phyloP scores from a whole-genome alignment of 192 early-diverging fungal species.

The Kickxella alabastrina region DNA sequence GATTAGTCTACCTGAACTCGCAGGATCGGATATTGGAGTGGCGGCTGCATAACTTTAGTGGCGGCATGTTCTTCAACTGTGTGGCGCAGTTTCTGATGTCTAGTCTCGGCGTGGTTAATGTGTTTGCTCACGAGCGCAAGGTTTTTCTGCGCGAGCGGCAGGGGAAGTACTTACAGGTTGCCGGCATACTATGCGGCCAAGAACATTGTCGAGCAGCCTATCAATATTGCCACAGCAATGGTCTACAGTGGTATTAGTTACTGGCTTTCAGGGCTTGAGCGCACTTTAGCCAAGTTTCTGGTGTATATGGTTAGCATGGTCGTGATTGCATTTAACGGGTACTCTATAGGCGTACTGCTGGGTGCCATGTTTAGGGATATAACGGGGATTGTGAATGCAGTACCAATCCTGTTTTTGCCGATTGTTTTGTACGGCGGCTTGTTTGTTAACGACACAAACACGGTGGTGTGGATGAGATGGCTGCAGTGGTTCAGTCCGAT shows the following conservation, averaged over 20 bases:
- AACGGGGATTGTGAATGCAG: slow-evolving; percentile 39
- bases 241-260: slow-evolving; percentile 48
- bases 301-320: slow-evolving; percentile 36
- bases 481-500: slow-evolving; percentile 53
- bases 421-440: slow-evolving; percentile 57
- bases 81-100: slow-evolving; percentile 48
- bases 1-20: slow-evolving; percentile 54
- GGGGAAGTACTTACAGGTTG: slow-evolving; percentile 55
- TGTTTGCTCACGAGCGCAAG: slow-evolving; percentile 53
- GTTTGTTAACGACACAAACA: slow-evolving; percentile 57
- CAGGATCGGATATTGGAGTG: slow-evolving; percentile 19
- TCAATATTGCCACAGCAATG: slow-evolving; percentile 49
- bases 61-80: slow-evolving; percentile 54
- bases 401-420: slow-evolving; percentile 55
- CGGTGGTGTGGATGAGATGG: slow-evolving; percentile 55
- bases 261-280: slow-evolving; percentile 56
- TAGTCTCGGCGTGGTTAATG: slow-evolving; percentile 48
- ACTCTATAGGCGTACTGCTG: slow-evolving; percentile 52
- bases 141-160: slow-evolving; percentile 61
- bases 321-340: slow-evolving; percentile 45
- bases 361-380: slow-evolving; percentile 51
- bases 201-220: slow-evolving; percentile 55
- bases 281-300: slow-evolving; percentile 40
- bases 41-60: slow-evolving; percentile 53
- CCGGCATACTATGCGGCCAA: slow-evolving; percentile 57